Percentiles rank a stretch among this genome's conserved stretches.
Conservation (phyloP, 768 basidiomycete species). For the Amanita fuliginea region DNA sequence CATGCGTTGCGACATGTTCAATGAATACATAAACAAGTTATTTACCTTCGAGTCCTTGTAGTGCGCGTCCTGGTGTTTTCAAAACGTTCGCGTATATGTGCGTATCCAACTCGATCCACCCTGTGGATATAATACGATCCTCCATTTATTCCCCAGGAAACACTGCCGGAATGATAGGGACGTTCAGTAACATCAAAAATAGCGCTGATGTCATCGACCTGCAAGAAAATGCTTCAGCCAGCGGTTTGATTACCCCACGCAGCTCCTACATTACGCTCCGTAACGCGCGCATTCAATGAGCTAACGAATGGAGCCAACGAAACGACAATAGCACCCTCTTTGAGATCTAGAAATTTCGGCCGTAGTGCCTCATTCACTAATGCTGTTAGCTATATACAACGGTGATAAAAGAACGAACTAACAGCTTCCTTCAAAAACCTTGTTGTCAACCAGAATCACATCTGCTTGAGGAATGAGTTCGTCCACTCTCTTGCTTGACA, state of each 20-base stretch:
- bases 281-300: constrained; percentile 59
- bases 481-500: constrained; percentile 51
- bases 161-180: constrained; percentile 58
- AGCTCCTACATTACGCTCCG: constrained; percentile 65
- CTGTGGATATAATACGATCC: constrained; percentile 70
- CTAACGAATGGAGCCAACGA: constrained; percentile 82
- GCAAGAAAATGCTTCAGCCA: constrained; percentile 3
- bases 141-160: constrained; percentile 69
- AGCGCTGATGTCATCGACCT: constrained; percentile 72
- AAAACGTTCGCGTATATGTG: constrained; percentile 43
- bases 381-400: constrained; percentile 6
- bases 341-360: constrained; percentile 88
- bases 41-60: constrained; percentile 20
- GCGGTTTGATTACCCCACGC: background rate
- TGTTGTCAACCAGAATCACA: constrained; percentile 86
- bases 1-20: background rate
- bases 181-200: constrained; percentile 72
- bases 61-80: constrained; percentile 34
- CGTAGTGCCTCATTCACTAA: constrained; percentile 81
- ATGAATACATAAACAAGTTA: background rate
- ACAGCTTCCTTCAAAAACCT: constrained; percentile 69
- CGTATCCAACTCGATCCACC: constrained; percentile 65
- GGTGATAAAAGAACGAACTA: constrained; percentile 21
- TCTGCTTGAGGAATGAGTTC: constrained; percentile 73
- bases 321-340: constrained; percentile 84